Conservation (phyloP, 495 filamentous ascomycete species). For the Neurospora sp. region DNA sequence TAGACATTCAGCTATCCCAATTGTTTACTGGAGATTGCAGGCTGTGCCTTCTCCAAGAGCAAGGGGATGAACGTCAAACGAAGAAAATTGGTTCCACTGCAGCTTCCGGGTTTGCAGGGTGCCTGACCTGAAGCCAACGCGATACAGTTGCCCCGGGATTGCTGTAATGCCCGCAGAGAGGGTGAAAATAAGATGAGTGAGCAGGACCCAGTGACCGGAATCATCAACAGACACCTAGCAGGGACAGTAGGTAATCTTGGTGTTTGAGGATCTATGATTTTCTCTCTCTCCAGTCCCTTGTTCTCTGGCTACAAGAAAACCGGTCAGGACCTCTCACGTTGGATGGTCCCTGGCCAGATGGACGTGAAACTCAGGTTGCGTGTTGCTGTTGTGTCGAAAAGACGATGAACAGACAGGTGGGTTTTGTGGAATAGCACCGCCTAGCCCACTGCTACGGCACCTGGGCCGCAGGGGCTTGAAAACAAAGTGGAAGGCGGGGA, state of each 20-base stretch:
- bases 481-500: neutral
- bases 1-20: neutral
- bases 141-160: neutral
- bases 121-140: neutral
- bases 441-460: neutral
- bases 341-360: too few species aligned
- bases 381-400: neutral
- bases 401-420: neutral
- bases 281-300: neutral
- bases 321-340: too few species aligned
- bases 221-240: neutral
- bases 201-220: neutral
- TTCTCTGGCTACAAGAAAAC: too few species aligned
- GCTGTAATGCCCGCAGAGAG: neutral
- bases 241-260: too few species aligned
- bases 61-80: neutral
- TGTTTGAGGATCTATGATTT: too few species aligned
- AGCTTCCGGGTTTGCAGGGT: neutral
- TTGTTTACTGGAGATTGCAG: neutral
- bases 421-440: neutral
- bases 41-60: neutral
- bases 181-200: neutral
- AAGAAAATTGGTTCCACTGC: neutral
- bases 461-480: neutral
- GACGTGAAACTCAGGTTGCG: neutral